Percentiles rank a stretch among this genome's conserved stretches.
phyloP scores from a whole-genome alignment of 2,329 filamentous ascomycete species.

The Aspergillus sclerotialis region DNA sequence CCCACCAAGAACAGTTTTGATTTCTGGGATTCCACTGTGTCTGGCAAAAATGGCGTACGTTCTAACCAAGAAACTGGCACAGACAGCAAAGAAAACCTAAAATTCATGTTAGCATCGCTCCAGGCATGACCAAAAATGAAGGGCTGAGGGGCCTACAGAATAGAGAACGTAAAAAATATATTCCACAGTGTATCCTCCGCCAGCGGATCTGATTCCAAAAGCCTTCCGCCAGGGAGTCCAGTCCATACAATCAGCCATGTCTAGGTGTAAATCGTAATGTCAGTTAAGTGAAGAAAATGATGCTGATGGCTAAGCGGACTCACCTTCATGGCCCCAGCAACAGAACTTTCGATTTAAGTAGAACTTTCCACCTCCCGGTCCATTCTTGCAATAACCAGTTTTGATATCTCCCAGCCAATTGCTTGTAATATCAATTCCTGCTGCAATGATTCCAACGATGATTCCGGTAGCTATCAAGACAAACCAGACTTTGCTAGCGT shows the following conservation, averaged over 20 bases:
- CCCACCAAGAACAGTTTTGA: slow-evolving; percentile 90
- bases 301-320: slow-evolving; percentile 5
- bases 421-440: slow-evolving; percentile 79
- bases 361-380: slow-evolving; percentile 73
- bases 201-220: slow-evolving; percentile 57
- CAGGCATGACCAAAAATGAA: background rate
- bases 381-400: slow-evolving; percentile 73
- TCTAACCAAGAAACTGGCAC: slow-evolving; percentile 71
- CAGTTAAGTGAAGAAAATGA: background rate
- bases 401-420: slow-evolving; percentile 94
- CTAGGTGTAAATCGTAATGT: slow-evolving; percentile 23
- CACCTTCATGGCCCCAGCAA: slow-evolving; percentile 78
- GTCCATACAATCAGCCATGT: slow-evolving; percentile 70
- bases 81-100: slow-evolving; percentile 68
- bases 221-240: slow-evolving; percentile 83
- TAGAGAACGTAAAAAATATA: slow-evolving; percentile 83
- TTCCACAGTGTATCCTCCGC: slow-evolving; percentile 73
- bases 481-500: slow-evolving; percentile 87
- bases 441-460: slow-evolving; percentile 75
- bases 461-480: slow-evolving; percentile 80
- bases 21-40: slow-evolving; percentile 94
- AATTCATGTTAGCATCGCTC: slow-evolving; percentile 13
- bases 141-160: slow-evolving; percentile 59
- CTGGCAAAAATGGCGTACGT: slow-evolving; percentile 82
- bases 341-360: slow-evolving; percentile 90